A percentile compares a stretch with the other conserved stretches of the same genome.
Evolutionary conservation across 371 early-diverging fungal species (phyloP).

Genomic region (Entomophthora muscae): DNA sequence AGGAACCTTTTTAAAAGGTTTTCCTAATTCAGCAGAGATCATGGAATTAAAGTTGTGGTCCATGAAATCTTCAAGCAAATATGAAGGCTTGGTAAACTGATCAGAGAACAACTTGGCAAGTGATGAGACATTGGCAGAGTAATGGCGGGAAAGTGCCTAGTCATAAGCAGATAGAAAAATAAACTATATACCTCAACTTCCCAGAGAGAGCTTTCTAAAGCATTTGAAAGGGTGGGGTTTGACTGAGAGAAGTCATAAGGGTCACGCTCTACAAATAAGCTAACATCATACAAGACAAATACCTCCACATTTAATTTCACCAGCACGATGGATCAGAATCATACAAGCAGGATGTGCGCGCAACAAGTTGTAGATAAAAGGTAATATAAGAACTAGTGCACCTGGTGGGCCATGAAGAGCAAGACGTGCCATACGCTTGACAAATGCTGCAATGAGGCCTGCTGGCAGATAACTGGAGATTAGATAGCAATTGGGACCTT

Average conservation of each 20-base stretch:
- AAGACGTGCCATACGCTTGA: constrained; percentile 75
- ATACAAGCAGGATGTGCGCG: constrained; percentile 79
- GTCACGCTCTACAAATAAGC: constrained; percentile 43
- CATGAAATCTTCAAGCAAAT: constrained; percentile 80
- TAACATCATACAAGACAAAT: no score
- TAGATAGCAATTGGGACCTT: constrained; percentile 15
- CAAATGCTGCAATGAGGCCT: constrained; percentile 75
- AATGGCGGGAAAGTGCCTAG: constrained; percentile 58
- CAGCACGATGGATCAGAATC: constrained; percentile 53
- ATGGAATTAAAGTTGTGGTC: constrained; percentile 73
- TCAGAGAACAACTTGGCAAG: constrained; percentile 71
- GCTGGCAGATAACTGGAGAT: constrained; percentile 57
- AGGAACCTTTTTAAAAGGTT: constrained; percentile 3
- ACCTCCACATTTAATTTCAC: constrained; percentile 10
- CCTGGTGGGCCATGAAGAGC: constrained; percentile 70
- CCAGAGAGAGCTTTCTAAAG: constrained; percentile 81
- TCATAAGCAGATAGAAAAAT: not conserved
- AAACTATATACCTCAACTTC: constrained; percentile 48
- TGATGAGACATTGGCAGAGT: constrained; percentile 63
- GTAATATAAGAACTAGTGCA: constrained; percentile 59
- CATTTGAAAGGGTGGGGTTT: constrained; percentile 62
- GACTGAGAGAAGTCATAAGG: constrained; percentile 38
- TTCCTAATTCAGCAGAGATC: not conserved
- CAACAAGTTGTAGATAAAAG: constrained; percentile 78
- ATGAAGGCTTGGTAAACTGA: constrained; percentile 65